Conservation (phyloP, 345 rosid species). For the Salix suchowensis region DNA sequence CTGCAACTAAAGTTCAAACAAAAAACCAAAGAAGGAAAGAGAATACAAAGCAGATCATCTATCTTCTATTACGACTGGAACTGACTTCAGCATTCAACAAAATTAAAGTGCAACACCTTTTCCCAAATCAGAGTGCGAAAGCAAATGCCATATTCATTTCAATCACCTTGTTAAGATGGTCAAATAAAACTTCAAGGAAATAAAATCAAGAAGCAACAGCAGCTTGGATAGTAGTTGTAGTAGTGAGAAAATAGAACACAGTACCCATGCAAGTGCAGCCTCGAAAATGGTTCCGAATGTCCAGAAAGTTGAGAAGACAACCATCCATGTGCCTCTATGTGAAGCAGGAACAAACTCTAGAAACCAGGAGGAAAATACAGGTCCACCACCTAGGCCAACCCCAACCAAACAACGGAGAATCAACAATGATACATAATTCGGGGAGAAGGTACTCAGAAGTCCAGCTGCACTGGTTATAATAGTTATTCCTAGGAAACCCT, state of each 20-base stretch:
- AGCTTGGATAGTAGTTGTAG: neutral
- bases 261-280: slow-evolving; percentile 19
- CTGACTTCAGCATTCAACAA: neutral
- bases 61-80: too few species aligned
- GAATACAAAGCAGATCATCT: too few species aligned
- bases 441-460: slow-evolving; percentile 21
- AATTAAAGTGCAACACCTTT: neutral
- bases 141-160: neutral
- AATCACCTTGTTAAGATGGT: neutral
- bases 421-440: slow-evolving; percentile 16
- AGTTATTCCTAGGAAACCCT: slow-evolving; percentile 10
- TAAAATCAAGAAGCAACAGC: neutral
- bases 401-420: slow-evolving; percentile 20
- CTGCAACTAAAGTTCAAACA: too few species aligned
- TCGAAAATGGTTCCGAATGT: slow-evolving; percentile 15
- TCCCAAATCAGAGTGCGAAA: neutral
- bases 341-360: slow-evolving; percentile 76
- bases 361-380: slow-evolving; percentile 24
- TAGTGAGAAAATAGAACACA: slow-evolving; percentile 19
- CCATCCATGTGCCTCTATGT: slow-evolving; percentile 36
- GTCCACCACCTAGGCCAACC: slow-evolving; percentile 26
- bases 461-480: slow-evolving; percentile 24
- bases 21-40: too few species aligned
- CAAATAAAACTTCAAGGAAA: neutral
- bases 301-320: slow-evolving; percentile 15